These are phyloP conservation scores for Pyrenula aspistea DNA, from an alignment of 495 filamentous ascomycete species.

Conservation along the genomic window DNA sequence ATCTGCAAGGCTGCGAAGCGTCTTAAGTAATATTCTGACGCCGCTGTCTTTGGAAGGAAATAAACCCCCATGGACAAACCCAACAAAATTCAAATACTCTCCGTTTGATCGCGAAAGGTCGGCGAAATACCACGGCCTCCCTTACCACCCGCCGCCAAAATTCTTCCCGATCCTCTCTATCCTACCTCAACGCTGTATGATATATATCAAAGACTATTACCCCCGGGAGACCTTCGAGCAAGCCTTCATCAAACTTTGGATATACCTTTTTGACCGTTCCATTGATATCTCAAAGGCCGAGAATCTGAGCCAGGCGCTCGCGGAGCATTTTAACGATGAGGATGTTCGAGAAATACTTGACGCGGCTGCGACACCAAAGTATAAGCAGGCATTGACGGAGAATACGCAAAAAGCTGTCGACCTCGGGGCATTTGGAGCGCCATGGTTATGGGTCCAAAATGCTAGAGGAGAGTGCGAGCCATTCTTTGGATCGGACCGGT, in stretches of 20 bases:
- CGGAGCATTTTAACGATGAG: conserved; percentile 21
- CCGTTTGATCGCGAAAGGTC: conserved; percentile 42
- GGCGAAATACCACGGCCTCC: conserved; percentile 37
- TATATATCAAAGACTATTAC: conserved; percentile 46
- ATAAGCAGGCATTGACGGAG: conserved; percentile 45
- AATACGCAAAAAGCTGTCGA: conserved; percentile 49
- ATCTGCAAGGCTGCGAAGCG: no score
- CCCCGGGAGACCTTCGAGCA: conserved; percentile 25
- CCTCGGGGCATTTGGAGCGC: conserved; percentile 59
- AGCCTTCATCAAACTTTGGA: conserved; percentile 31
- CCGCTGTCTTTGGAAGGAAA: conserved; percentile 35
- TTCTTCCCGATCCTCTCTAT: conserved; percentile 41
- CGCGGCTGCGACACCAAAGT: conserved; percentile 30
- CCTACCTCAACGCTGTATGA: conserved; percentile 49
- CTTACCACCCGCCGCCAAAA: conserved; percentile 27
- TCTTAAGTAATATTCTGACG: background rate
- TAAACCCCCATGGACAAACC: conserved; percentile 32
- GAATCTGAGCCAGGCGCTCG: conserved; percentile 19
- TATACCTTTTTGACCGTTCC: conserved; percentile 31
- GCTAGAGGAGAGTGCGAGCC: conserved; percentile 43
- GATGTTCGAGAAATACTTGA: conserved; percentile 39
- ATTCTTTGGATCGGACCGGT: conserved; percentile 37
- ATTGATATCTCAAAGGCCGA: conserved; percentile 37
- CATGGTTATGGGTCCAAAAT: conserved; percentile 66
- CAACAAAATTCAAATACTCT: conserved; percentile 50